A percentile compares a stretch with the other conserved stretches of the same genome.
Evolutionary conservation across 352 stramenopile genomes (phyloP).

Genomic region (Bremia lactucae): DNA sequence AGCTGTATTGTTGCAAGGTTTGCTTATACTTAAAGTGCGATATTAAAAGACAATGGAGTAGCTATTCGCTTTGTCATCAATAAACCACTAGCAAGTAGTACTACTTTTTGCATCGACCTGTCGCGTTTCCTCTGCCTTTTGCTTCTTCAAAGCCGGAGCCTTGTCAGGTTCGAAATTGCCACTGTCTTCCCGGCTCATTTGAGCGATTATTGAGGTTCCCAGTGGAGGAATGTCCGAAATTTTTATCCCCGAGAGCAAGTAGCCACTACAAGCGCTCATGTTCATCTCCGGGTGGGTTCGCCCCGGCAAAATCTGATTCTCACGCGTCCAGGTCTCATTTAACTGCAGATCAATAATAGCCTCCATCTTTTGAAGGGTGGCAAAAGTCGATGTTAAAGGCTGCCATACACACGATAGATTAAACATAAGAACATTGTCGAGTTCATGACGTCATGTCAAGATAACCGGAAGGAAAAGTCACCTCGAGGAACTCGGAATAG

Average conservation of each 20-base stretch:
- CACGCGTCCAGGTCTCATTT: slow-evolving; percentile 92
- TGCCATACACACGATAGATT: slow-evolving; percentile 25
- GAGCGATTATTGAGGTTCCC: neutral
- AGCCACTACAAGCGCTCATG: slow-evolving; percentile 93
- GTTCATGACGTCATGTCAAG: neutral
- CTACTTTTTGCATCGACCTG: neutral
- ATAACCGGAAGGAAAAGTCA: slow-evolving; percentile 4
- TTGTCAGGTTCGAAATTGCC: neutral
- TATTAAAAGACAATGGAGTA: no score
- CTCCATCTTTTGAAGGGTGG: slow-evolving; percentile 81
- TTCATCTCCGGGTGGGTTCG: slow-evolving; percentile 94
- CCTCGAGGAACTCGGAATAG: slow-evolving; percentile 90
- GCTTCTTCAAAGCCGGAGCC: slow-evolving; percentile 12
- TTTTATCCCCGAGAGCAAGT: slow-evolving; percentile 91
- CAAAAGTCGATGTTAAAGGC: slow-evolving; percentile 86
- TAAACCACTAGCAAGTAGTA: neutral
- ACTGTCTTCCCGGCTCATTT: neutral
- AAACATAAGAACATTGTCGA: no score
- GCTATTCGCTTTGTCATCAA: no score
- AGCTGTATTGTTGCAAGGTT: no score
- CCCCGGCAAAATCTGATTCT: slow-evolving; percentile 90
- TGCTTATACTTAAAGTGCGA: no score
- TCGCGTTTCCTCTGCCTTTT: slow-evolving; percentile 12
- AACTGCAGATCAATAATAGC: slow-evolving; percentile 90
- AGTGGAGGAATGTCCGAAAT: slow-evolving; percentile 34